Conservation (phyloP, 805 yeast genomes). For the Ogataea glucozyma region DNA sequence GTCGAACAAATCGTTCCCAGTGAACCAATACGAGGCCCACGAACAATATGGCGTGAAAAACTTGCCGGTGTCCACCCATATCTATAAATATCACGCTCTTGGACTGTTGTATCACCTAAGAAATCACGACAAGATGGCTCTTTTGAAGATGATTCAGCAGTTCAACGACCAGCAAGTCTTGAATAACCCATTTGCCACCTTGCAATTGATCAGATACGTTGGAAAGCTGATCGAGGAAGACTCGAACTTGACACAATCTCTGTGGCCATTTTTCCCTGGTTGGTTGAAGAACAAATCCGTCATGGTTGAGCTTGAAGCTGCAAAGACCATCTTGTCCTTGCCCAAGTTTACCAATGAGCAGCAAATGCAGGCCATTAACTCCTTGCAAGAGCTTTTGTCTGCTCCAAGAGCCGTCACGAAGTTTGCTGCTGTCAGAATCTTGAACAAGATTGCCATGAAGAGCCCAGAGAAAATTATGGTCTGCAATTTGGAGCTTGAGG, state of each 20-base stretch:
- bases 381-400: slow-evolving; percentile 74
- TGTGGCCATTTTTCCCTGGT: slow-evolving; percentile 63
- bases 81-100: slow-evolving; percentile 94
- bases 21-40: slow-evolving; percentile 51
- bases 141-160: slow-evolving; percentile 85
- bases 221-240: slow-evolving; percentile 74
- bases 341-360: slow-evolving; percentile 61
- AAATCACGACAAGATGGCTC: slow-evolving; percentile 90
- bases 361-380: slow-evolving; percentile 66
- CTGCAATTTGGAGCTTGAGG: slow-evolving; percentile 84
- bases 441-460: slow-evolving; percentile 80
- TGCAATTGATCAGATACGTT: slow-evolving; percentile 81
- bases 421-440: slow-evolving; percentile 89
- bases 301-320: slow-evolving; percentile 89
- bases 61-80: slow-evolving; percentile 68
- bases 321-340: slow-evolving; percentile 65
- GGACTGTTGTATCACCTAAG: slow-evolving; percentile 87
- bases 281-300: slow-evolving; percentile 83
- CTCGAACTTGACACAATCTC: slow-evolving; percentile 55
- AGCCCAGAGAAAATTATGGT: slow-evolving; percentile 76
- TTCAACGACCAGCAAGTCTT: slow-evolving; percentile 59
- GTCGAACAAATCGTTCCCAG: slow-evolving; percentile 56
- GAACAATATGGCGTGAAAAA: slow-evolving; percentile 57
- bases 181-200: slow-evolving; percentile 79
- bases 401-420: slow-evolving; percentile 89